phyloP scores from a whole-genome alignment of 2,329 filamentous ascomycete species.

The Trichoderma hamatum region DNA sequence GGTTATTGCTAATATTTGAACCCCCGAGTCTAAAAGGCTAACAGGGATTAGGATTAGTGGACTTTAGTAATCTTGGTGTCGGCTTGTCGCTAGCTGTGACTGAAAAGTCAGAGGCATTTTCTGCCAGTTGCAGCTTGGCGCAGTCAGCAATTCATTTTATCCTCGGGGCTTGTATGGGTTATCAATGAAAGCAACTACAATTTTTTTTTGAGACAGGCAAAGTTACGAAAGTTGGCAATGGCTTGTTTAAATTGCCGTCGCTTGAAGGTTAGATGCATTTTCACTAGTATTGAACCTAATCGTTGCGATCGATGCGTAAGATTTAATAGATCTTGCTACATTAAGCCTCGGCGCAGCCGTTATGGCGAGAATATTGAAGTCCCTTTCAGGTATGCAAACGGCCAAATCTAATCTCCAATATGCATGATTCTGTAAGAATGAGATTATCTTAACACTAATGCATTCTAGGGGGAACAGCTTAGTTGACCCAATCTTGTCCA shows the following conservation, averaged over 20 bases:
- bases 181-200: no score
- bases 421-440: not conserved
- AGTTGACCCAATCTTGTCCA: no score
- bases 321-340: not conserved
- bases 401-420: not conserved
- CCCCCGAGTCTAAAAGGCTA: no score
- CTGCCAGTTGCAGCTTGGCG: no score
- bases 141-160: no score
- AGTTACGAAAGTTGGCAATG: not conserved
- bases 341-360: not conserved
- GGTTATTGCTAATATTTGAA: no score
- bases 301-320: not conserved
- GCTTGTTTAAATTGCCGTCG: not conserved
- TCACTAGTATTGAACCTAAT: not conserved
- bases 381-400: not conserved
- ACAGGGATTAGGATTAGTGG: no score
- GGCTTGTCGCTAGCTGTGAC: no score
- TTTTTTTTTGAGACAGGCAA: not conserved
- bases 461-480: not conserved
- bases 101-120: no score
- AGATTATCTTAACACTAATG: not conserved
- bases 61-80: no score
- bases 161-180: no score
- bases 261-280: not conserved
- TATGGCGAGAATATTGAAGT: not conserved